Evolutionary conservation across 257 asterid genomes (phyloP).

Genomic region (Pogostemon cablin): DNA sequence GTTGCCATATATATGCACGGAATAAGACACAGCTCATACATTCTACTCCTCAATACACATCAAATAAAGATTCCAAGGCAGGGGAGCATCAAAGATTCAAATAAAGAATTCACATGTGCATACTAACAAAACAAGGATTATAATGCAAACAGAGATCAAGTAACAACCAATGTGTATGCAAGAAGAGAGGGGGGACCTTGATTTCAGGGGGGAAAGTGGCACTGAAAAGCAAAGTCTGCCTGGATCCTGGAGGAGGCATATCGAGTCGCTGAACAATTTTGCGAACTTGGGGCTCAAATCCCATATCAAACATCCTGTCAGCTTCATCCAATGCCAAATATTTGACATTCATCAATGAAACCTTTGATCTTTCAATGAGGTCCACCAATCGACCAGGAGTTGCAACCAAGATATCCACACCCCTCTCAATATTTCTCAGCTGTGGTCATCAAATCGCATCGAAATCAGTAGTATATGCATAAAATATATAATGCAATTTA

Average conservation of each 20-base stretch:
- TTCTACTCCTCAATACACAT: too few relatives aligned
- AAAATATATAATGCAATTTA: too few relatives aligned
- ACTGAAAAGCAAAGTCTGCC: conserved; percentile 81
- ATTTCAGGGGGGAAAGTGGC: conserved; percentile 77
- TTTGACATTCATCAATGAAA: conserved; percentile 54
- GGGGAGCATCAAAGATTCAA: neutral
- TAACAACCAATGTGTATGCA: neutral
- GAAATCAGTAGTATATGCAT: too few relatives aligned
- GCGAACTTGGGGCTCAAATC: conserved; percentile 74
- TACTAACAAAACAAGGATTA: too few relatives aligned
- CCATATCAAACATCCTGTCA: conserved; percentile 84
- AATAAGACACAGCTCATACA: too few relatives aligned
- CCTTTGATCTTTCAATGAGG: conserved; percentile 57
- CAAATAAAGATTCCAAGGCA: neutral
- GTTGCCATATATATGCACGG: too few relatives aligned
- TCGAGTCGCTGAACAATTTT: conserved; percentile 59
- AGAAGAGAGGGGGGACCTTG: conserved; percentile 32
- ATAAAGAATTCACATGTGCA: neutral
- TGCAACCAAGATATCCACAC: conserved; percentile 81
- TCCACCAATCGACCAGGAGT: conserved; percentile 84
- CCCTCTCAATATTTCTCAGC: conserved; percentile 62
- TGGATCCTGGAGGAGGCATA: conserved; percentile 67
- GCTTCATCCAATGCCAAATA: conserved; percentile 78
- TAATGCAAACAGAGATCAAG: neutral
- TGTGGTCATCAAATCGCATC: conserved; percentile 22